Evolutionary conservation across 2,329 filamentous ascomycete species (phyloP).

Genomic region (Zymoseptoria crescenta): DNA sequence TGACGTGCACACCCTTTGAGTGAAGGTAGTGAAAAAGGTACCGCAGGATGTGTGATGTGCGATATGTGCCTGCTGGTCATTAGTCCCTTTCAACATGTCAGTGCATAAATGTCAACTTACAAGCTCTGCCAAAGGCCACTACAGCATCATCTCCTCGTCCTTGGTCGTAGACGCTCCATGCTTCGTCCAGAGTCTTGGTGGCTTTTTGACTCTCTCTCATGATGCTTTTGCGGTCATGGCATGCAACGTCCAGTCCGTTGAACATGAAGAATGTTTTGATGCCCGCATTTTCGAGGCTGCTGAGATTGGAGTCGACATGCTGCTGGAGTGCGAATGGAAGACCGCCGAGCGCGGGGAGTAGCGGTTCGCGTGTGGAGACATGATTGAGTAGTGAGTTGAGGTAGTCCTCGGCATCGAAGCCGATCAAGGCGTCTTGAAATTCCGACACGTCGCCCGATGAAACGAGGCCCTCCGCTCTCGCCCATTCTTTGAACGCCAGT

Average conservation of each 20-base stretch:
- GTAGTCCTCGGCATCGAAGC: slow-evolving; percentile 66
- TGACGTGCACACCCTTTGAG: slow-evolving; percentile 62
- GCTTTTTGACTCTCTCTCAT: slow-evolving; percentile 21
- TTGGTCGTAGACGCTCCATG: slow-evolving; percentile 81
- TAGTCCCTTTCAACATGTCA: slow-evolving; percentile 6
- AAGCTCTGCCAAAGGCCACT: slow-evolving; percentile 73
- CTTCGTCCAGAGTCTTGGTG: slow-evolving; percentile 39
- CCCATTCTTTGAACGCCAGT: slow-evolving; percentile 17
- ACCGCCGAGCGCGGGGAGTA: slow-evolving; percentile 83
- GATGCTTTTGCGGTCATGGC: slow-evolving; percentile 21
- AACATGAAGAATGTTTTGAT: slow-evolving; percentile 87
- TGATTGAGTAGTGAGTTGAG: slow-evolving; percentile 69
- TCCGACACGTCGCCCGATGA: slow-evolving; percentile 6
- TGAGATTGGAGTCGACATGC: slow-evolving; percentile 67
- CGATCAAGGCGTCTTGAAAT: slow-evolving; percentile 29
- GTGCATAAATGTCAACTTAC: slow-evolving; percentile 41
- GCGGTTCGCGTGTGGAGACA: slow-evolving; percentile 67
- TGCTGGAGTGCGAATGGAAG: slow-evolving; percentile 68
- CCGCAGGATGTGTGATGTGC: slow-evolving; percentile 64
- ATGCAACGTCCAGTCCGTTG: slow-evolving; percentile 61
- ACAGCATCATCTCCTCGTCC: slow-evolving; percentile 75
- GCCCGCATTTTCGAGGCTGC: slow-evolving; percentile 57
- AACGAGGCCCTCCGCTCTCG: slow-evolving; percentile 7
- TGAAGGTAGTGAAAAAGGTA: slow-evolving; percentile 68
- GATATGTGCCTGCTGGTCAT: slow-evolving; percentile 54